These are phyloP conservation scores for Aureobasidium sp. DNA, from an alignment of 2,329 filamentous ascomycete species.

Conservation along the genomic window DNA sequence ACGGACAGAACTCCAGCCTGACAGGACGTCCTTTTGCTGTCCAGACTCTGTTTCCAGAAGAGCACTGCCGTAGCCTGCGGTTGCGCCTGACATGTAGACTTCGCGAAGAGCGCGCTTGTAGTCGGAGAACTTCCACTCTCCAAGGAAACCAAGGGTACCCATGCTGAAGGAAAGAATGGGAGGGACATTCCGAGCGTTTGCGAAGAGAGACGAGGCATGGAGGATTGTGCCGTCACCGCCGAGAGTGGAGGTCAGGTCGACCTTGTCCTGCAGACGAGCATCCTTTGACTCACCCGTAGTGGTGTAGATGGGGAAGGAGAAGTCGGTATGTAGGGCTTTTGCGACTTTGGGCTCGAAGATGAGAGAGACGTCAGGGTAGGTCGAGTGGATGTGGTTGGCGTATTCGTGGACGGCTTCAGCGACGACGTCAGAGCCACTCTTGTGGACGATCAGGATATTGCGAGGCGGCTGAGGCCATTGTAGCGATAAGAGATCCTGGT, in stretches of 20 bases:
- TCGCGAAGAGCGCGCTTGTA: conserved; percentile 88
- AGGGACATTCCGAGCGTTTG: conserved; percentile 70
- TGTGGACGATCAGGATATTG: conserved; percentile 62
- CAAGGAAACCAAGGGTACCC: conserved; percentile 89
- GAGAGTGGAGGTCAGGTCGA: conserved; percentile 82
- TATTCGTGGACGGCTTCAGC: conserved; percentile 51
- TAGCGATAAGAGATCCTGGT: conserved; percentile 54
- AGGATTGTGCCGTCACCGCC: conserved; percentile 90
- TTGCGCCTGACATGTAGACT: conserved; percentile 74
- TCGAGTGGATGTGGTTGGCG: conserved; percentile 60
- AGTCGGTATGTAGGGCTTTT: conserved; percentile 56
- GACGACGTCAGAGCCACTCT: conserved; percentile 47
- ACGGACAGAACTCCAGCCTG: conserved; percentile 62
- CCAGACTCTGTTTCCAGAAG: conserved; percentile 3
- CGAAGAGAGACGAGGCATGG: conserved; percentile 78
- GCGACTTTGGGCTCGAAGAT: conserved; percentile 76
- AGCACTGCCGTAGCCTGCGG: conserved; percentile 36
- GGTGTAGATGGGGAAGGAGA: conserved; percentile 67
- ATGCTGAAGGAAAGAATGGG: conserved; percentile 94
- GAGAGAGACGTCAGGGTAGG: conserved; percentile 73
- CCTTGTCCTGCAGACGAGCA: conserved; percentile 54
- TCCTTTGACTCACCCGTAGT: conserved; percentile 4
- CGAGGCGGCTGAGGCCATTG: conserved; percentile 60
- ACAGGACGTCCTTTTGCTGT: conserved; percentile 19
- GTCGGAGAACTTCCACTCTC: conserved; percentile 92